phyloP scores from a whole-genome alignment of 2,329 filamentous ascomycete species.

The Colletotrichum australisinense region DNA sequence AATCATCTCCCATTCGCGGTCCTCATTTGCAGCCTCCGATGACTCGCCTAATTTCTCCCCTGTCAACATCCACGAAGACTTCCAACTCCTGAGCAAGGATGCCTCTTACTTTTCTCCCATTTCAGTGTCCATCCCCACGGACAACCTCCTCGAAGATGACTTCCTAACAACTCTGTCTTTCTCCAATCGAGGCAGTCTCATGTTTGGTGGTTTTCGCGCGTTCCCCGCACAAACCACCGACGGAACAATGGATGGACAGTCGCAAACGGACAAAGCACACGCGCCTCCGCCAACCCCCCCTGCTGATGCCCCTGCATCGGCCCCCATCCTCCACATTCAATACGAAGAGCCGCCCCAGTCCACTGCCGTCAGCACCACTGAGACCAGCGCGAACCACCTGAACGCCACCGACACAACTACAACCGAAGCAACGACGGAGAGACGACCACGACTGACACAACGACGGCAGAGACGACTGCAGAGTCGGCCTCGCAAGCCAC shows the following conservation, averaged over 20 bases:
- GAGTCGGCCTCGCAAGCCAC: slow-evolving; percentile 27
- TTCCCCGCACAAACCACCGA: slow-evolving; percentile 23
- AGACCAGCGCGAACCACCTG: not conserved
- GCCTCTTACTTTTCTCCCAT: slow-evolving; percentile 59
- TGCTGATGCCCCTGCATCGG: slow-evolving; percentile 1
- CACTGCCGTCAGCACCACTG: slow-evolving; percentile 10
- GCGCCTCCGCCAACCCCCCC: slow-evolving; percentile 10
- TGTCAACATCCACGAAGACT: slow-evolving; percentile 34
- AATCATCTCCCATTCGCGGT: slow-evolving; percentile 42
- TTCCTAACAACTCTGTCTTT: slow-evolving; percentile 68
- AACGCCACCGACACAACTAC: not conserved
- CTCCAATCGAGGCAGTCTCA: slow-evolving; percentile 72
- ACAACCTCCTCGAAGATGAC: slow-evolving; percentile 67
- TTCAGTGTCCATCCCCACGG: slow-evolving; percentile 66
- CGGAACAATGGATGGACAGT: slow-evolving; percentile 20
- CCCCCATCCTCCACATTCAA: slow-evolving; percentile 25
- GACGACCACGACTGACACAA: slow-evolving; percentile 2
- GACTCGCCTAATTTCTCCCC: slow-evolving; percentile 37
- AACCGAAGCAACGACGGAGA: not conserved
- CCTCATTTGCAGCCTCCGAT: slow-evolving; percentile 34
- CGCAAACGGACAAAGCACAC: slow-evolving; percentile 12
- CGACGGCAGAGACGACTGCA: slow-evolving; percentile 34
- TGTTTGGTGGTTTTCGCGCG: slow-evolving; percentile 59
- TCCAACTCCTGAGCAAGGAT: slow-evolving; percentile 39
- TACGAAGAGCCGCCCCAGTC: slow-evolving; percentile 23